Conservation (phyloP, 2,329 filamentous ascomycete genomes). For the Fusarium armeniacum region DNA sequence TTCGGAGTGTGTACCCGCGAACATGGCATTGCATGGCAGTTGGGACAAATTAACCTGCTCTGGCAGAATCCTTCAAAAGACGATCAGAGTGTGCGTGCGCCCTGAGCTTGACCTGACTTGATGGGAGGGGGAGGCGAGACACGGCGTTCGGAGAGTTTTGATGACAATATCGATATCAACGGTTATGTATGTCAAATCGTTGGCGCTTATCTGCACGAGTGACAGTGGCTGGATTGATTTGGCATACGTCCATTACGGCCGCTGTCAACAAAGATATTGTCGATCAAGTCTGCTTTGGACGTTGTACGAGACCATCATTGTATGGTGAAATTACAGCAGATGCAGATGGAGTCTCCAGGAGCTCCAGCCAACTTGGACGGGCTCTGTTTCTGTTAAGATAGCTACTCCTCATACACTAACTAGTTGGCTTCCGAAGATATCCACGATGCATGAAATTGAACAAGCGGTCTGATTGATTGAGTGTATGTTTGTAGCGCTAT, state of each 20-base stretch:
- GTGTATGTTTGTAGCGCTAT: conserved; percentile 25
- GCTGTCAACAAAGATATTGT: conserved; percentile 19
- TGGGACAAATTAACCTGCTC: conserved; percentile 41
- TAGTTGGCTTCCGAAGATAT: neutral
- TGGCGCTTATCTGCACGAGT: conserved; percentile 21
- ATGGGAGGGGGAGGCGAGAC: neutral
- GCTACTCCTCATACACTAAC: conserved; percentile 15
- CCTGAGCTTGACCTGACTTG: conserved; percentile 13
- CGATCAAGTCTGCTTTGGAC: conserved; percentile 21
- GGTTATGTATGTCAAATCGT: conserved; percentile 9
- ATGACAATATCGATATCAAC: conserved; percentile 27
- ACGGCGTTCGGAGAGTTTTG: conserved; percentile 11
- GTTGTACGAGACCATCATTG: neutral
- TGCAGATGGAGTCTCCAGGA: no score
- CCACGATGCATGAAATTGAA: conserved; percentile 16
- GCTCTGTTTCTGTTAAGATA: conserved; percentile 3
- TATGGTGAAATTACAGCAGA: neutral
- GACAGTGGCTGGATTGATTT: conserved; percentile 1
- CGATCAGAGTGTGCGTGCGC: conserved; percentile 12
- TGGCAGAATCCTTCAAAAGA: conserved; percentile 31
- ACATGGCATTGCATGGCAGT: neutral
- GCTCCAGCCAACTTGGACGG: conserved; percentile 18
- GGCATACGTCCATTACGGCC: conserved; percentile 12
- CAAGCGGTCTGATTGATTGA: conserved; percentile 18
- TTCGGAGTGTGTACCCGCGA: conserved; percentile 35